Evolutionary conservation across 192 early-diverging fungal genomes (phyloP).

Genomic region (Umbelopsis sp.): DNA sequence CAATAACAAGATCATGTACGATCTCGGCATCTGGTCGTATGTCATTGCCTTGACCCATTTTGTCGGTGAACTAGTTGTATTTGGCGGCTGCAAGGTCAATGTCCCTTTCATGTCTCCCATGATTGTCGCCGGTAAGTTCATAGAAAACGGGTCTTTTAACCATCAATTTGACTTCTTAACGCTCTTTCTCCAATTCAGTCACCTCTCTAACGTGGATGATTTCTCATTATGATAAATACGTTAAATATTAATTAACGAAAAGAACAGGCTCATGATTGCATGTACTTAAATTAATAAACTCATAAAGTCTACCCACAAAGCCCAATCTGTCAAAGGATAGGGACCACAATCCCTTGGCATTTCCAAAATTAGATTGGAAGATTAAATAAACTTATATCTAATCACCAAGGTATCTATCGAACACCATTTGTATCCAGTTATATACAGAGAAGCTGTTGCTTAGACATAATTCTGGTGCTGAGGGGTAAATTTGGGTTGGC

Average conservation of each 20-base stretch:
- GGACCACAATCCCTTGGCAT: no score
- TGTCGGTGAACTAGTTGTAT: constrained; percentile 66
- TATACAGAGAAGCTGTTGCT: no score
- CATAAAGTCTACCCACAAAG: background rate
- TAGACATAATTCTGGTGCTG: no score
- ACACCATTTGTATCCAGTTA: no score
- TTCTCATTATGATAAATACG: constrained; percentile 11
- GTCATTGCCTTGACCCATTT: constrained; percentile 73
- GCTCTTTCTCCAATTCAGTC: background rate
- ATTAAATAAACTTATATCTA: no score
- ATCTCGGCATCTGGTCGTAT: constrained; percentile 66
- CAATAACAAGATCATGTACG: constrained; percentile 51
- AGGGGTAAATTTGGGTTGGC: background rate
- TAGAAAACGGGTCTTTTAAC: background rate
- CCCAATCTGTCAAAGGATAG: no score
- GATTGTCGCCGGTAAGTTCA: constrained; percentile 60
- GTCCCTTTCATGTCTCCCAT: constrained; percentile 69
- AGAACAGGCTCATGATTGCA: background rate
- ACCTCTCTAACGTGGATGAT: constrained; percentile 17
- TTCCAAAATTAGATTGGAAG: no score
- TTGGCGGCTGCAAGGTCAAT: constrained; percentile 61
- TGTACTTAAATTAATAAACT: background rate
- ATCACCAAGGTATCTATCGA: no score
- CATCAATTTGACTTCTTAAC: background rate
- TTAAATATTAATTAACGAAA: background rate